A percentile compares a stretch with the other conserved stretches of the same genome.
Conservation (phyloP, 2,329 filamentous ascomycete species). For the Penicillium concentricum region DNA sequence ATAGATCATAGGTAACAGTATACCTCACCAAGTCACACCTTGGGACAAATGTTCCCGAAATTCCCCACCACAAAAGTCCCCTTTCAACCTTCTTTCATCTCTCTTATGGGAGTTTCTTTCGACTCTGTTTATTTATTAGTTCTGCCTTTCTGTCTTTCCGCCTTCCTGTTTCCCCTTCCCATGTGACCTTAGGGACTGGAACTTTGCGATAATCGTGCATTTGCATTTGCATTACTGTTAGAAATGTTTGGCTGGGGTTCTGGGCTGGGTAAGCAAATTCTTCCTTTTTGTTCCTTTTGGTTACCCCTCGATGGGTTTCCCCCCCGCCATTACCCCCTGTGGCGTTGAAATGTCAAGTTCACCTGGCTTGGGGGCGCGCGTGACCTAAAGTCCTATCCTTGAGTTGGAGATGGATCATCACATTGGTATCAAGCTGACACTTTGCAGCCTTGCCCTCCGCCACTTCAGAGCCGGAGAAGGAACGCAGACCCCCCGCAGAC, state of each 20-base stretch:
- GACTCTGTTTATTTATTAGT: not conserved
- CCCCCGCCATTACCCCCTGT: not conserved
- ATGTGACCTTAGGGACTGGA: not conserved
- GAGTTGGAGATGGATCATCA: no score
- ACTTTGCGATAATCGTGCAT: slow-evolving; percentile 7
- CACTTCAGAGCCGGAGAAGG: slow-evolving; percentile 37
- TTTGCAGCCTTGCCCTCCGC: slow-evolving; percentile 32
- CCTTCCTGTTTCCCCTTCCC: slow-evolving; percentile 1
- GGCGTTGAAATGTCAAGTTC: not conserved
- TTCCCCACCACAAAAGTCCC: slow-evolving; percentile 11
- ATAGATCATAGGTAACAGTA: not conserved
- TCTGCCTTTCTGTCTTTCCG: not conserved
- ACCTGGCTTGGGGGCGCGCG: not conserved
- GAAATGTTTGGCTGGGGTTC: slow-evolving; percentile 37
- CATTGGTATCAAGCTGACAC: slow-evolving; percentile 11
- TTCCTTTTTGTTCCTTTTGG: not conserved
- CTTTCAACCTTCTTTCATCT: not conserved
- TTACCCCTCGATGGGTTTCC: not conserved
- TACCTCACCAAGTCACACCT: no score
- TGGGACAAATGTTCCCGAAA: not conserved
- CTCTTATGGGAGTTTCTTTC: not conserved
- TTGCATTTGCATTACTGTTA: slow-evolving; percentile 4
- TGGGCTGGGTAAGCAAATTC: slow-evolving; percentile 30
- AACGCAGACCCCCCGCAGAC: slow-evolving; percentile 49
- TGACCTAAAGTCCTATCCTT: not conserved